These are phyloP conservation scores for Spathaspora boniae DNA, from an alignment of 805 yeast species.

Conservation along the genomic window DNA sequence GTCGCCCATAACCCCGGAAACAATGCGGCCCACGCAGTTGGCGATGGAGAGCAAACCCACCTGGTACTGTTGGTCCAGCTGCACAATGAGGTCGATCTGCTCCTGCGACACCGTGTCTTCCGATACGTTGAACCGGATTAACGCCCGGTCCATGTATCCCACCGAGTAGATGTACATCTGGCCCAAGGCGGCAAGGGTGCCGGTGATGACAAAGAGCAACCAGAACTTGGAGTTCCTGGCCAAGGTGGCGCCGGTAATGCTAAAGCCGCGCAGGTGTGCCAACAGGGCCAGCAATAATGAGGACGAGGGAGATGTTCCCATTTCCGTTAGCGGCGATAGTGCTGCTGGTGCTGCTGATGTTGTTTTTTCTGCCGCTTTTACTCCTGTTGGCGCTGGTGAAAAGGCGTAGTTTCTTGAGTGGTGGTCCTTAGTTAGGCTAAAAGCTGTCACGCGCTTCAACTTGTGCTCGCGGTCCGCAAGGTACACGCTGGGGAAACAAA, in stretches of 20 bases:
- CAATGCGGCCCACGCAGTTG: slow-evolving; percentile 63
- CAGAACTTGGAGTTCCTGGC: slow-evolving; percentile 29
- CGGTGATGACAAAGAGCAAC: slow-evolving; percentile 36
- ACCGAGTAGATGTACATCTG: slow-evolving; percentile 47
- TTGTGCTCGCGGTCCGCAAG: slow-evolving; percentile 34
- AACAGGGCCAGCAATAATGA: too few relatives aligned
- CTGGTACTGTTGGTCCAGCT: slow-evolving; percentile 62
- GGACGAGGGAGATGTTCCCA: not conserved
- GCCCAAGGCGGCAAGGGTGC: slow-evolving; percentile 40
- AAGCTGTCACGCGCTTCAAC: slow-evolving; percentile 7
- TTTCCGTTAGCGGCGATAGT: not conserved
- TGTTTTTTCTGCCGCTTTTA: not conserved
- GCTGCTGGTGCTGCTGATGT: not conserved
- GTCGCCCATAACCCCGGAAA: slow-evolving; percentile 65
- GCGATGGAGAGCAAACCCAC: slow-evolving; percentile 68
- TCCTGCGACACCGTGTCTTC: slow-evolving; percentile 6
- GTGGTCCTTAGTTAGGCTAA: not conserved
- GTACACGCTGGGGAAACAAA: slow-evolving; percentile 48
- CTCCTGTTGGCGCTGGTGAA: not conserved
- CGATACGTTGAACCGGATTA: slow-evolving; percentile 10
- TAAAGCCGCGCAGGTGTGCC: slow-evolving; percentile 1
- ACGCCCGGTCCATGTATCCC: slow-evolving; percentile 38
- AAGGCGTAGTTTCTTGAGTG: not conserved
- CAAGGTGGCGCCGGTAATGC: slow-evolving; percentile 17
- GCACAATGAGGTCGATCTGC: slow-evolving; percentile 35